Conservation (phyloP, 176 grass and related monocot species). For the Secale cereale region DNA sequence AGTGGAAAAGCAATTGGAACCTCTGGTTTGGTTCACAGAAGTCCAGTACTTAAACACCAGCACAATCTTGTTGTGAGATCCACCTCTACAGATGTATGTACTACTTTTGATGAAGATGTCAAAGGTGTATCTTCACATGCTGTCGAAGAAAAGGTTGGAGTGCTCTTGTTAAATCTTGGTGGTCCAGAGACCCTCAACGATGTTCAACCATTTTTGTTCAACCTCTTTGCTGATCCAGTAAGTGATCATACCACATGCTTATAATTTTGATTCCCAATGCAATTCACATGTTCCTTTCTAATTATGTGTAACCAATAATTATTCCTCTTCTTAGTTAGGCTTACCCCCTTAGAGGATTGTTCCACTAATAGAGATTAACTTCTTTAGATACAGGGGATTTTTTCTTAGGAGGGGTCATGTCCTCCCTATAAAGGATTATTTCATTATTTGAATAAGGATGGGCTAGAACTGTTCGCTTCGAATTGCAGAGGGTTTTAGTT, state of each 20-base stretch:
- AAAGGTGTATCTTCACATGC: conserved; percentile 18
- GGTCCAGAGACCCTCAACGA: conserved; percentile 86
- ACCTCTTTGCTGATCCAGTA: conserved; percentile 95
- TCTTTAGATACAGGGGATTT: neutral
- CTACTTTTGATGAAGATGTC: conserved; percentile 33
- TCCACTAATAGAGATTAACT: neutral
- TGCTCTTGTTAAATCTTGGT: conserved; percentile 94
- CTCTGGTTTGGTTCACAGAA: conserved; percentile 23
- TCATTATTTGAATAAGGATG: neutral
- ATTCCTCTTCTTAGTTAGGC: neutral
- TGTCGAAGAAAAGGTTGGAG: conserved; percentile 68
- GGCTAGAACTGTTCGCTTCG: neutral
- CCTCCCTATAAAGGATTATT: neutral
- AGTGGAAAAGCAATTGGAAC: neutral
- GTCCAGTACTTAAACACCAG: conserved; percentile 11
- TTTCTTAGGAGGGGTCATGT: neutral
- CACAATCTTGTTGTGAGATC: conserved; percentile 23
- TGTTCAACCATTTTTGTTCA: conserved; percentile 97
- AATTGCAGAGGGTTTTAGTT: neutral
- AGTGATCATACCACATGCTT: conserved; percentile 16
- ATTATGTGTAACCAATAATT: neutral
- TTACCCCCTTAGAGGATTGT: neutral
- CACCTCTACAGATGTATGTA: conserved; percentile 27
- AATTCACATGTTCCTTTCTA: neutral
- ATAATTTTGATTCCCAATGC: neutral